phyloP scores from a whole-genome alignment of 2,329 filamentous ascomycete species.

The Trichophyton simii region DNA sequence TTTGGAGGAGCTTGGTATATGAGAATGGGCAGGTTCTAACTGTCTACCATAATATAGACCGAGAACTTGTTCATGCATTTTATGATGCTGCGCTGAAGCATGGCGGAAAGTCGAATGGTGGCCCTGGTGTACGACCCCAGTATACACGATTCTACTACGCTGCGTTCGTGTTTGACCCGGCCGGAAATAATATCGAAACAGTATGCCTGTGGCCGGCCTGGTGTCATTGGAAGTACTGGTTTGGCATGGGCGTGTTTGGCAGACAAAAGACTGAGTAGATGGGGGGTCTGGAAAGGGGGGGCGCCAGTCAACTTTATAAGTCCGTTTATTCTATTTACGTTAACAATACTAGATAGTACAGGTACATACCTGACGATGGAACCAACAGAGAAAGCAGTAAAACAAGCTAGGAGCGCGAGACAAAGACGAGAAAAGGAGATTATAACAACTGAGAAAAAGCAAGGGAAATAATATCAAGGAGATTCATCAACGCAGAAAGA shows the following conservation, averaged over 20 bases:
- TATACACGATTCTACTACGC: constrained; percentile 40
- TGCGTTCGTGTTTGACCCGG: constrained; percentile 40
- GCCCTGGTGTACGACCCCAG: constrained; percentile 34
- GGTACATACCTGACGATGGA: background rate
- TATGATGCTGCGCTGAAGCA: constrained; percentile 33
- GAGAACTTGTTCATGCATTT: constrained; percentile 34
- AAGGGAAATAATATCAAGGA: background rate
- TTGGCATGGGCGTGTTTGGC: constrained; percentile 14
- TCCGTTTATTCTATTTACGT: constrained; percentile 1
- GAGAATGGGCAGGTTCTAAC: background rate
- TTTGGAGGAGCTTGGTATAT: background rate
- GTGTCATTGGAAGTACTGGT: constrained; percentile 14
- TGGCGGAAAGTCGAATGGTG: constrained; percentile 39
- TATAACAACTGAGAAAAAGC: background rate
- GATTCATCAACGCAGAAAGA: background rate
- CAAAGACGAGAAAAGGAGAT: background rate
- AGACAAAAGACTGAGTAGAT: constrained; percentile 4
- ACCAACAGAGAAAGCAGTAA: background rate
- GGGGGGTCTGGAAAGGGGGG: background rate
- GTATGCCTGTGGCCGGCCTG: constrained; percentile 21
- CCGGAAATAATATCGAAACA: constrained; percentile 43
- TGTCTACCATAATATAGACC: constrained; percentile 20
- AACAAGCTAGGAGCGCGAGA: background rate
- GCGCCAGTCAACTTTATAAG: background rate
- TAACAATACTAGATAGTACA: background rate